These are phyloP conservation scores for Suhomyces sp. DNA, from an alignment of 805 yeast species.

Conservation along the genomic window DNA sequence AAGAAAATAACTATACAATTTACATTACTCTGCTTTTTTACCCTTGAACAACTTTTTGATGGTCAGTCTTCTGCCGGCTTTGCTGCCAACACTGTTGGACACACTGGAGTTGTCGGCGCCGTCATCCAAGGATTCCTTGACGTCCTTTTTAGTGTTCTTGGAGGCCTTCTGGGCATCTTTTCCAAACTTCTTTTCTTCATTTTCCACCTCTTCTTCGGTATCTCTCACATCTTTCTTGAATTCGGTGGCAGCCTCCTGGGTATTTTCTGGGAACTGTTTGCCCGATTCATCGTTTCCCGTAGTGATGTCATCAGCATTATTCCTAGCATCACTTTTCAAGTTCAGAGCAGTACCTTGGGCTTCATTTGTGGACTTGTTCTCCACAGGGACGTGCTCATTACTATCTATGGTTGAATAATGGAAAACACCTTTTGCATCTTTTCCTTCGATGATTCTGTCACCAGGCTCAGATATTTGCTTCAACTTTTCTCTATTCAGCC, in stretches of 20 bases:
- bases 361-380: neutral
- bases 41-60: conserved; percentile 14
- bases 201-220: neutral
- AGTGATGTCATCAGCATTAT: neutral
- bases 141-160: neutral
- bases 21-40: conserved; percentile 7
- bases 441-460: conserved; percentile 16
- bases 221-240: conserved; percentile 1
- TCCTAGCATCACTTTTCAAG: neutral
- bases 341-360: neutral
- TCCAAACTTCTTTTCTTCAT: neutral
- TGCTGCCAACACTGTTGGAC: conserved; percentile 5
- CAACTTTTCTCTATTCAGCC: conserved; percentile 12
- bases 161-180: neutral
- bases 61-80: conserved; percentile 6
- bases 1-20: neutral
- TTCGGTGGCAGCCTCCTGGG: neutral
- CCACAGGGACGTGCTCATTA: conserved; percentile 23
- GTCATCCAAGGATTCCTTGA: conserved; percentile 1
- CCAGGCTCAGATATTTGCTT: conserved; percentile 15
- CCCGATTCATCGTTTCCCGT: neutral
- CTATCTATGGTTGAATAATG: conserved; percentile 36
- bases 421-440: conserved; percentile 11
- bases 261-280: neutral
- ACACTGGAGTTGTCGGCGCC: conserved; percentile 2